Conservation (phyloP, 768 basidiomycete species). For the Naganishia kalamii region DNA sequence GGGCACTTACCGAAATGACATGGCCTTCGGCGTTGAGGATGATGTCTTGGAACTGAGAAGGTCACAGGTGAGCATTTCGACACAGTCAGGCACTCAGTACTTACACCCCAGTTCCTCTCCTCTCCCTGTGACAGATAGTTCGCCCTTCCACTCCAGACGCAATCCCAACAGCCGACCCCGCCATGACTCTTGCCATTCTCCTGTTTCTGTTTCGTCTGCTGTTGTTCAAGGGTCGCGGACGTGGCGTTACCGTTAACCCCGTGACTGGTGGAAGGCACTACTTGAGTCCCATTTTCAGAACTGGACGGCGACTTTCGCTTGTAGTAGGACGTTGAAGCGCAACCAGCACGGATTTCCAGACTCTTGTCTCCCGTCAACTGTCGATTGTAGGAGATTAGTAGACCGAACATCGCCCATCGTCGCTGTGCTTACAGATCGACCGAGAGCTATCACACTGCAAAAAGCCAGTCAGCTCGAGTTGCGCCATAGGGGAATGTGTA, state of each 20-base stretch:
- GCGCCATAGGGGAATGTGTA: not conserved
- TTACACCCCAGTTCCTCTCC: constrained; percentile 44
- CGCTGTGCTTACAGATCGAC: constrained; percentile 23
- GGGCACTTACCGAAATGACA: constrained; percentile 37
- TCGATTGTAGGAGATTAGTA: not conserved
- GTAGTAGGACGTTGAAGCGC: constrained; percentile 40
- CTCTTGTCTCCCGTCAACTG: constrained; percentile 42
- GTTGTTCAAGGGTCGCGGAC: not conserved
- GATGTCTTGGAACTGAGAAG: constrained; percentile 35
- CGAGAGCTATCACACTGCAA: constrained; percentile 41
- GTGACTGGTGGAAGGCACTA: not conserved
- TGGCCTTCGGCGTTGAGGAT: constrained; percentile 37
- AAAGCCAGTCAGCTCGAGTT: not conserved
- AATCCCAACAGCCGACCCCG: constrained; percentile 42
- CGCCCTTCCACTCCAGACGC: constrained; percentile 39
- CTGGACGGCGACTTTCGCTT: constrained; percentile 24
- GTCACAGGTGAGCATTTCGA: not conserved
- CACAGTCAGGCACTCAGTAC: not conserved
- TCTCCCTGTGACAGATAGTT: constrained; percentile 44
- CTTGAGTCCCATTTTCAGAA: not conserved
- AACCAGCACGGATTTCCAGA: constrained; percentile 40
- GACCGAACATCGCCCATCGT: not conserved
- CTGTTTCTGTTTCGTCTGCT: not conserved
- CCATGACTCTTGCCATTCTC: constrained; percentile 13
- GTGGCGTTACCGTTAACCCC: not conserved